These are phyloP conservation scores for Aaosphaeria arxii DNA, from an alignment of 2,329 filamentous ascomycete species.

Conservation along the genomic window DNA sequence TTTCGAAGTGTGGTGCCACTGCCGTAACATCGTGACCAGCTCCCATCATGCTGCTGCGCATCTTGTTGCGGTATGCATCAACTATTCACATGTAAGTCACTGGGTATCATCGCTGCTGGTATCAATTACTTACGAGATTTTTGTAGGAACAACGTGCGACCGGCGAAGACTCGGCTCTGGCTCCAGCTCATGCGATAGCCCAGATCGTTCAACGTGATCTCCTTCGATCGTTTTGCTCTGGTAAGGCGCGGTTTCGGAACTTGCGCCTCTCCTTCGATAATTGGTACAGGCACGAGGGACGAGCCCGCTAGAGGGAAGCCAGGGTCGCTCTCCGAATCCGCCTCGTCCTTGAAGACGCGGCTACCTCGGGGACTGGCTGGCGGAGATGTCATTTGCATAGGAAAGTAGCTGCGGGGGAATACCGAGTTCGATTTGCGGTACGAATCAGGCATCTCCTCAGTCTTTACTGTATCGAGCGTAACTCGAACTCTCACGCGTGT, in stretches of 20 bases:
- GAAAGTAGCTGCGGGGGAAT: conserved; percentile 87
- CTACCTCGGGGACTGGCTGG: conserved; percentile 72
- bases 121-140: conserved; percentile 72
- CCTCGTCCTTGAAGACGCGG: conserved; percentile 68
- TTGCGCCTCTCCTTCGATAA: conserved; percentile 69
- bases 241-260: conserved; percentile 74
- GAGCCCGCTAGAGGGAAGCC: conserved; percentile 41
- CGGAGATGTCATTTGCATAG: conserved; percentile 86
- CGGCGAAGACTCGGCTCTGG: conserved; percentile 87
- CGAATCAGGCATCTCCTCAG: conserved; percentile 92
- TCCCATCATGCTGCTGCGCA: conserved; percentile 75
- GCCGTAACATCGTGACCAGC: conserved; percentile 71
- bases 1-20: conserved; percentile 84
- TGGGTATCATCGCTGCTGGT: neutral
- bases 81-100: conserved; percentile 53
- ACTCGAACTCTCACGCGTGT: conserved; percentile 84
- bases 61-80: conserved; percentile 92
- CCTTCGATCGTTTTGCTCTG: conserved; percentile 68
- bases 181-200: conserved; percentile 97
- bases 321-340: conserved; percentile 44
- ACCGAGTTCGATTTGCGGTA: conserved; percentile 89
- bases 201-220: conserved; percentile 88
- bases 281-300: conserved; percentile 47
- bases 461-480: conserved; percentile 88
- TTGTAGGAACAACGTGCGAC: conserved; percentile 82